These are phyloP conservation scores for Yamadazyma oceani DNA, from an alignment of 1,139 yeast species.

Conservation along the genomic window DNA sequence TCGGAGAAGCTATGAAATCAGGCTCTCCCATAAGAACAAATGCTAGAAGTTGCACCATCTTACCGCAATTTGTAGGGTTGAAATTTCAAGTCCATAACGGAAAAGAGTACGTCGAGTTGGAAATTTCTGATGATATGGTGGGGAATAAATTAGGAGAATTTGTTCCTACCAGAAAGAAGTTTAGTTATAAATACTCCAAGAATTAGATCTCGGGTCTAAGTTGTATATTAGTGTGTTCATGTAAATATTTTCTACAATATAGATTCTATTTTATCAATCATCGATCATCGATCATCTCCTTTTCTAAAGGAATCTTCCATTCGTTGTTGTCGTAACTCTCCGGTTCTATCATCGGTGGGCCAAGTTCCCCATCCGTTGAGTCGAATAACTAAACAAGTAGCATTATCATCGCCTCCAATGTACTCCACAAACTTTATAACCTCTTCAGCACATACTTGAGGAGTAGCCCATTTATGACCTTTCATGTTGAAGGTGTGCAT, in stretches of 20 bases:
- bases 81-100: constrained; percentile 96
- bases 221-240: constrained; percentile 5
- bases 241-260: constrained; percentile 8
- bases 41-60: constrained; percentile 89
- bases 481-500: constrained; percentile 67
- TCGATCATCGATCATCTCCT: constrained; percentile 25
- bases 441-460: constrained; percentile 84
- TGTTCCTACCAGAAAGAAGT: constrained; percentile 88
- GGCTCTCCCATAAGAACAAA: constrained; percentile 90
- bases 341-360: constrained; percentile 83
- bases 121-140: constrained; percentile 92
- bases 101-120: constrained; percentile 86
- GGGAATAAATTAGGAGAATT: constrained; percentile 96
- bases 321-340: constrained; percentile 72
- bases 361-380: constrained; percentile 92
- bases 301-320: constrained; percentile 49
- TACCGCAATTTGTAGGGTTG: constrained; percentile 93
- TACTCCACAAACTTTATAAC: constrained; percentile 81
- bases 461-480: constrained; percentile 73
- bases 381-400: constrained; percentile 81
- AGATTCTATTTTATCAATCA: background rate
- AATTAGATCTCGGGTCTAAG: constrained; percentile 26
- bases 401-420: constrained; percentile 91
- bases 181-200: constrained; percentile 75
- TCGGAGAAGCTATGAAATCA: constrained; percentile 77